phyloP scores from a whole-genome alignment of 177 flowering plant species.

The Telopea speciosissima region DNA sequence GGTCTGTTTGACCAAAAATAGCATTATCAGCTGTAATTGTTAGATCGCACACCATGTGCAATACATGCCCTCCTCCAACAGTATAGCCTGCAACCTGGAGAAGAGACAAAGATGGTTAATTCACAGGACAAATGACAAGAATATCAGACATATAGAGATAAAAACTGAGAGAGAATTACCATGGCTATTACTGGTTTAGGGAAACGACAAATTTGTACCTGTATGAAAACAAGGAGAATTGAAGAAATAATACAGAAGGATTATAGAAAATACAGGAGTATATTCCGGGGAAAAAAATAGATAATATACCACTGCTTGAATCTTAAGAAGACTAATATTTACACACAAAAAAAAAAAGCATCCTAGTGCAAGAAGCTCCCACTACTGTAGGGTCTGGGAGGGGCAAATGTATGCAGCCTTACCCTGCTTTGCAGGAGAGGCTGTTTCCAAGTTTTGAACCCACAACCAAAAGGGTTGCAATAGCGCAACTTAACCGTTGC shows the following conservation, averaged over 20 bases:
- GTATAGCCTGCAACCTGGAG: constrained; percentile 97
- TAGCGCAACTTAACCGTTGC: too few relatives aligned
- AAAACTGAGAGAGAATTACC: constrained; percentile 36
- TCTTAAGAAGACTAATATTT: not conserved
- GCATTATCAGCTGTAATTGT: constrained; percentile 96
- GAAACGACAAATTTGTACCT: constrained; percentile 95
- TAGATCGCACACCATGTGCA: constrained; percentile 96
- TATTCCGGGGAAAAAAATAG: not conserved
- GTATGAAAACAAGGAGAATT: constrained; percentile 3
- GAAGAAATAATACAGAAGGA: not conserved
- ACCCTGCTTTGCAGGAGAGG: too few relatives aligned
- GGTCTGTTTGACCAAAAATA: constrained; percentile 87
- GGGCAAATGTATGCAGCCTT: too few relatives aligned
- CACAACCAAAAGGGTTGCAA: too few relatives aligned
- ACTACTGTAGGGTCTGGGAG: too few relatives aligned
- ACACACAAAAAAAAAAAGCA: too few relatives aligned
- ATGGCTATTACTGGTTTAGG: constrained; percentile 98
- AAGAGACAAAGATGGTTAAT: not conserved
- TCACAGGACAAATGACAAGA: not conserved
- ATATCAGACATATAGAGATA: not conserved
- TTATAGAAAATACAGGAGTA: too few relatives aligned
- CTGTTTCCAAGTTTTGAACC: too few relatives aligned
- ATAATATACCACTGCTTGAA: not conserved
- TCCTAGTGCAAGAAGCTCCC: too few relatives aligned
- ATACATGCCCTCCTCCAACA: constrained; percentile 89